Evolutionary conservation across 495 filamentous ascomycete species (phyloP).

Genomic region (Neurospora intermedia): DNA sequence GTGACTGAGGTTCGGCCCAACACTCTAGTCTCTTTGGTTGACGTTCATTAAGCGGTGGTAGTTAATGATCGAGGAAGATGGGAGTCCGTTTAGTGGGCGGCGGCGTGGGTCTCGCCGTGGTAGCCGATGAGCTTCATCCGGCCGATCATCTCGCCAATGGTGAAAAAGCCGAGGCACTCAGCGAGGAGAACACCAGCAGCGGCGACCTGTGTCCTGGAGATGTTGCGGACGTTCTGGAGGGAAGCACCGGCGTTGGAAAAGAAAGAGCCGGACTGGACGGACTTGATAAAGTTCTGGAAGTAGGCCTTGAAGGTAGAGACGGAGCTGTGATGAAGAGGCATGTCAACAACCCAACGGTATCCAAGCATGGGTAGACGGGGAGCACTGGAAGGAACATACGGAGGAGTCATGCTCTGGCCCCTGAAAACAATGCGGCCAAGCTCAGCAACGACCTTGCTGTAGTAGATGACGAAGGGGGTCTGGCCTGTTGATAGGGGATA

Average conservation of each 20-base stretch:
- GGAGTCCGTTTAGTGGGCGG: constrained; percentile 37
- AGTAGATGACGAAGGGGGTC: constrained; percentile 80
- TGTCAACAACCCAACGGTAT: constrained; percentile 15
- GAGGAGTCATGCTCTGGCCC: constrained; percentile 84
- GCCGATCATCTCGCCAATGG: constrained; percentile 93
- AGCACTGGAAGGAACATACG: constrained; percentile 50
- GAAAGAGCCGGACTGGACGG: constrained; percentile 45
- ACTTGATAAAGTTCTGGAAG: constrained; percentile 63
- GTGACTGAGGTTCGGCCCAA: neutral
- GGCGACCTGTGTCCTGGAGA: constrained; percentile 56
- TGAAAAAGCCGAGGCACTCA: constrained; percentile 94
- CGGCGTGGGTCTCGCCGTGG: constrained; percentile 48
- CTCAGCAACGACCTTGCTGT: constrained; percentile 79
- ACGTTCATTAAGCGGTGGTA: neutral
- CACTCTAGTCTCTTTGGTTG: neutral
- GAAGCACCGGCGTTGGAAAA: constrained; percentile 33
- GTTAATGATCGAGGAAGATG: neutral
- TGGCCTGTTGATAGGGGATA: constrained; percentile 44
- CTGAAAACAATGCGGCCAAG: constrained; percentile 76
- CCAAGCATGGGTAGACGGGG: neutral
- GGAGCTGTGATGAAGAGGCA: constrained; percentile 40
- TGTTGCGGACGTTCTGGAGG: constrained; percentile 54
- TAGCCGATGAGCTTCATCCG: constrained; percentile 91
- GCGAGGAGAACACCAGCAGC: constrained; percentile 65
- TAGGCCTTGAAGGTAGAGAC: constrained; percentile 76